phyloP scores from a whole-genome alignment of 768 basidiomycete genomes.

The Lactifluus volemus region DNA sequence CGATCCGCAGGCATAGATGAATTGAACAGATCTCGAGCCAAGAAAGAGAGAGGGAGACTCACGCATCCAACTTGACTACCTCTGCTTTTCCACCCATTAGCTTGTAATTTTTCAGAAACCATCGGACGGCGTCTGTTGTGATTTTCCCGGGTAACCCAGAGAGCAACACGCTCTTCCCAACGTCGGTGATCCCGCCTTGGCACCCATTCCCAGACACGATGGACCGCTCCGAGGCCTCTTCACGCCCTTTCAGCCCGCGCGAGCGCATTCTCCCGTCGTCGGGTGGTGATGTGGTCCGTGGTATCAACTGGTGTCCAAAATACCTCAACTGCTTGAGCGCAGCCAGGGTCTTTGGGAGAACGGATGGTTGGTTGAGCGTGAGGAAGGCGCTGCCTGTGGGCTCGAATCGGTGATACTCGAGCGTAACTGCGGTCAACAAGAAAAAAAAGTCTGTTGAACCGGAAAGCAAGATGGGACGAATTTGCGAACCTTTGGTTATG shows the following conservation, averaged over 20 bases:
- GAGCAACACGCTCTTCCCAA: constrained; percentile 47
- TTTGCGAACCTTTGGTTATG: constrained; percentile 5
- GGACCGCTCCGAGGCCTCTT: constrained; percentile 31
- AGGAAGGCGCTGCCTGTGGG: constrained; percentile 54
- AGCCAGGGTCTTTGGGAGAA: constrained; percentile 32
- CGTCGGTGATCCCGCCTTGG: constrained; percentile 40
- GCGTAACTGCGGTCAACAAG: constrained; percentile 39
- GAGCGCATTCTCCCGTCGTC: constrained; percentile 18
- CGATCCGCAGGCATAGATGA: neutral
- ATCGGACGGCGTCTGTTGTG: constrained; percentile 28
- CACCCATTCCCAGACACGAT: constrained; percentile 37
- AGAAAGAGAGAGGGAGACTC: constrained; percentile 23
- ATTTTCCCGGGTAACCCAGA: constrained; percentile 53
- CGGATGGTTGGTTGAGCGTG: constrained; percentile 41
- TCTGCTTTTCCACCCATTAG: constrained; percentile 38
- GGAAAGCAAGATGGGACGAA: neutral
- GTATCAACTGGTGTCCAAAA: constrained; percentile 35
- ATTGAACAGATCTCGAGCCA: neutral
- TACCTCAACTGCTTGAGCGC: constrained; percentile 38
- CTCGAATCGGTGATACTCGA: constrained; percentile 52
- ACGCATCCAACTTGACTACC: constrained; percentile 44
- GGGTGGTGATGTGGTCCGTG: constrained; percentile 26
- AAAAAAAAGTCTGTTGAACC: neutral
- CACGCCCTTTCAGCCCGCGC: constrained; percentile 36
- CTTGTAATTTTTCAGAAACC: constrained; percentile 36